Evolutionary conservation across 2,329 filamentous ascomycete species (phyloP).

Genomic region (Neonectria sp.): DNA sequence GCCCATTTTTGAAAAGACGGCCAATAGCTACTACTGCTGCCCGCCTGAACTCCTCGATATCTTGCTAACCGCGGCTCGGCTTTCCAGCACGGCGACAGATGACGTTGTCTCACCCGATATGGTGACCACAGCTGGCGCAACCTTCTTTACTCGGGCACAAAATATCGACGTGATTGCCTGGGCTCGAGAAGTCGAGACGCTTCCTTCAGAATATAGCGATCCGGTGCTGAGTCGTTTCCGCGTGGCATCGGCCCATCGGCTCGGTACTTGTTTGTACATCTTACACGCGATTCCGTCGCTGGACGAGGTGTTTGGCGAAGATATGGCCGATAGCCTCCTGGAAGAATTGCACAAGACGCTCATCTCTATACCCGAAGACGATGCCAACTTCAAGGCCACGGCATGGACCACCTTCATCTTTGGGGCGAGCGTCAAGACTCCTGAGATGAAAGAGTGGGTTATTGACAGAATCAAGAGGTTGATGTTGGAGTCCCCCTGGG

Average conservation of each 20-base stretch:
- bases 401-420: slow-evolving; percentile 71
- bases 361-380: slow-evolving; percentile 62
- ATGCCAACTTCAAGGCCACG: slow-evolving; percentile 69
- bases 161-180: slow-evolving; percentile 58
- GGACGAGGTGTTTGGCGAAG: slow-evolving; percentile 42
- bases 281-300: slow-evolving; percentile 56
- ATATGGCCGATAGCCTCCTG: slow-evolving; percentile 55
- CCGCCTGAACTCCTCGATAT: slow-evolving; percentile 62
- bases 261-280: slow-evolving; percentile 63
- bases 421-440: slow-evolving; percentile 65
- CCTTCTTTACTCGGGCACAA: slow-evolving; percentile 56
- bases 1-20: slow-evolving; percentile 56
- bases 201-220: slow-evolving; percentile 53
- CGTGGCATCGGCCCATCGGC: slow-evolving; percentile 60
- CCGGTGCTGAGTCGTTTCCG: slow-evolving; percentile 56
- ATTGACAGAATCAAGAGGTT: slow-evolving; percentile 60
- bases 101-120: slow-evolving; percentile 49
- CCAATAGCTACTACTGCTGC: slow-evolving; percentile 64
- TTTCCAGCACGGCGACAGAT: slow-evolving; percentile 52
- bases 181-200: slow-evolving; percentile 55
- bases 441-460: slow-evolving; percentile 62
- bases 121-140: slow-evolving; percentile 49
- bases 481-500: slow-evolving; percentile 62
- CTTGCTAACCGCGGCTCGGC: slow-evolving; percentile 58
- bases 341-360: slow-evolving; percentile 64